Evolutionary conservation across 306 rosid species (phyloP), one percentile per base, ranked within the genome.

Genomic region (Rosa persica): DNA sequence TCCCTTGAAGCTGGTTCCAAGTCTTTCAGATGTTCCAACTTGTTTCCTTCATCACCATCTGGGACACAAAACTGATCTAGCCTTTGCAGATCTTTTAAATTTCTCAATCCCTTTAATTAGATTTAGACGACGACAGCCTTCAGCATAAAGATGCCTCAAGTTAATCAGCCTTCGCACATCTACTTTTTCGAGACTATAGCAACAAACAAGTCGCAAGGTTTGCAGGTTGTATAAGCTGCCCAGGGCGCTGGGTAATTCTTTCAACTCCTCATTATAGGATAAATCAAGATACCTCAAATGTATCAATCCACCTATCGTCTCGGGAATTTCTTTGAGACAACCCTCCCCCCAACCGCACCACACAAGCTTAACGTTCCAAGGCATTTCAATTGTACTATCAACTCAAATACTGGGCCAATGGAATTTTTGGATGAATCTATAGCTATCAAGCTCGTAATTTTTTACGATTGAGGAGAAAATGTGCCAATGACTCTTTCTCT

Each of bases 121-220:
- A 11, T 3, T 2, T 1, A n/a, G 20, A 0, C 0, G 0, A 0
- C 0, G 0, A 5, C 11, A 11, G 6, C 0, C 0, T 0, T 0
- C 5, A 5, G 51, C n/a, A 36, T 65, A 12, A 23, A 76, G 70
- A 36, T 51, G 62, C 15, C 60, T 34, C 47, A 76, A 34, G 38
- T 48, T 65, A 6, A 30, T 23, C 1, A 65, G 64, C 57, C 52
- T 48, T 34, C 46, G 15, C 1, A 65, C 34, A 9, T 15, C 64
- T 8, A 48, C 8, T 40, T 22, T 20, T 23, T 2, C 4, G 0
- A 16, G 0, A 1, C 0, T 0, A 27, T 4, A 0, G 17, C 57
- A 44, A 0, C 5, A 0, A 25, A 5, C 16, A 6, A 70, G 36
- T 23, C 55, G n/a, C 40, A 70, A 15, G 39, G 57, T 46, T 42